Evolutionary conservation across 192 early-diverging fungal species (phyloP), one percentile per base, ranked within the genome.

Genomic region (Funneliformis mosseae): DNA sequence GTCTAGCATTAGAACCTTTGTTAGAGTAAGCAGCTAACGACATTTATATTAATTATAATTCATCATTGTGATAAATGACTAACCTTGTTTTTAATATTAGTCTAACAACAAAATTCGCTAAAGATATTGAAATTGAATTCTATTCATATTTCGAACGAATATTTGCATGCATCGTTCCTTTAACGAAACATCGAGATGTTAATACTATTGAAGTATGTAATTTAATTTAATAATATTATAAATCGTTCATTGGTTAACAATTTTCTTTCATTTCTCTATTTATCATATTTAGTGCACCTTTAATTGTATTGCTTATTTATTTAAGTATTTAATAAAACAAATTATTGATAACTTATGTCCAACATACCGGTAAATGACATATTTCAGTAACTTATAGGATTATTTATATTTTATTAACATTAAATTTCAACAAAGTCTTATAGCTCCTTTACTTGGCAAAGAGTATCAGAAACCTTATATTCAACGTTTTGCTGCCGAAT

Each of bases 101-200:
- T 74, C 83, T 99, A 77, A 87, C 91, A 0, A 92, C 92, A n/a
- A 88, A 93, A 38, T 85, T 99, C 66, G 93, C 95, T 14, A 92
- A 90, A 73, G 98, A 99, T 85, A 85, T 99, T n/a, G 94, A 96
- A 84, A 93, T 92, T 7, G 97, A 99, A 79, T 90, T 97, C 23
- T 92, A 92, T 80, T 91, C 92, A 33, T 92, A 94, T 83, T 95
- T 94, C 79, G 88, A 88, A 46, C 71, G 84, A 10, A 77, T 98
- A n/a, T 84, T 96, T 48, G 77, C 77, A 12, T 85, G 87, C 8
- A 92, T 98, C 42, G 73, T 89, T 79, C 92, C 88, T 25, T 81
- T 95, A 21, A 91, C 96, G 70, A 88, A 91, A 23, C 85, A 86
- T 8, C 85, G 89, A 59, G 90, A 94, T 82, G 83, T 94, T 55